Conservation (phyloP, 495 filamentous ascomycete genomes). For the Penicillium fimorum region DNA sequence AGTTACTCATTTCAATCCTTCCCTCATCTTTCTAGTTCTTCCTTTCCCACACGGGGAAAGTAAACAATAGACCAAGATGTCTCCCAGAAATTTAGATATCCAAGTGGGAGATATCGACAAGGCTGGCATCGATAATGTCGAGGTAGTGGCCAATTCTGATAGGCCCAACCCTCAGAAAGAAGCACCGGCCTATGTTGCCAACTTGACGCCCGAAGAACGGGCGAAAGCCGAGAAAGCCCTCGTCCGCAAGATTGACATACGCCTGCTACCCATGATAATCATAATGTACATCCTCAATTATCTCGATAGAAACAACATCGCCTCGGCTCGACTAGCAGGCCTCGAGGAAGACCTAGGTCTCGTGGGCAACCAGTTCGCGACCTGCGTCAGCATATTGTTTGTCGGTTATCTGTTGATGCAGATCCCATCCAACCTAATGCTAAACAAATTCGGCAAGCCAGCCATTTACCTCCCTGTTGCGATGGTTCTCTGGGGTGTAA, state of each 20-base stretch:
- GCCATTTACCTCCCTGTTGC: conserved; percentile 62
- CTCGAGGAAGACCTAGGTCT: conserved; percentile 51
- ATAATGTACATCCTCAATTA: conserved; percentile 83
- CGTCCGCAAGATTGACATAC: conserved; percentile 62
- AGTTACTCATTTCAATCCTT: background rate
- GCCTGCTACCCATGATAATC: conserved; percentile 61
- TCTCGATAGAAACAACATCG: conserved; percentile 66
- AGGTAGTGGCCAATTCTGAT: conserved; percentile 36
- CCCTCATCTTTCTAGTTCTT: background rate
- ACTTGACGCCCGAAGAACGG: conserved; percentile 51
- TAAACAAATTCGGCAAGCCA: conserved; percentile 54
- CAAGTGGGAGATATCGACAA: conserved; percentile 46
- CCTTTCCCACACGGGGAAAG: background rate
- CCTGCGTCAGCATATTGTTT: conserved; percentile 66
- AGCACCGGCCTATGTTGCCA: conserved; percentile 51
- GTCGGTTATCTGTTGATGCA: conserved; percentile 64
- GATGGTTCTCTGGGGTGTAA: conserved; percentile 73
- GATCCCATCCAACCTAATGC: conserved; percentile 44
- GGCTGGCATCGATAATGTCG: conserved; percentile 60
- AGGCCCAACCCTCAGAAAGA: conserved; percentile 36
- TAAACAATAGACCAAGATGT: conserved; percentile 20
- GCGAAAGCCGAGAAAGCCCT: conserved; percentile 48
- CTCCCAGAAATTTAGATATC: conserved; percentile 24
- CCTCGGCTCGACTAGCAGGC: conserved; percentile 52
- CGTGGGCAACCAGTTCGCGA: conserved; percentile 50